phyloP scores from a whole-genome alignment of 1,139 yeast species.

The Pichia sp. region DNA sequence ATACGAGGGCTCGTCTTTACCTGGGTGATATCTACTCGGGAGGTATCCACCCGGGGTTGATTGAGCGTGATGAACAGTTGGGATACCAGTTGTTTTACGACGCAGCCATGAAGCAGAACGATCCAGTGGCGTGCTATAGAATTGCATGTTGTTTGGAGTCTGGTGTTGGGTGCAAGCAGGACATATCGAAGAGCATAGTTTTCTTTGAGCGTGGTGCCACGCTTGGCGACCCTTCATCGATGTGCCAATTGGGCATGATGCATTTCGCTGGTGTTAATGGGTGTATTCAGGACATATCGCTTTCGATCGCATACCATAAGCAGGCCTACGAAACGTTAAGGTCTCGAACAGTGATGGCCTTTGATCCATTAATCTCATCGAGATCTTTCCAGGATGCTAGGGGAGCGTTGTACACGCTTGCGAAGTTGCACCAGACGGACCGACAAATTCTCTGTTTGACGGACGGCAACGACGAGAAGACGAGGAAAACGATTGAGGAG shows the following conservation, averaged over 20 bases:
- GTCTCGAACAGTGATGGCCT: constrained; percentile 26
- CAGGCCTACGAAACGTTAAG: constrained; percentile 43
- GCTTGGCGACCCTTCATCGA: constrained; percentile 53
- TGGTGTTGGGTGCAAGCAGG: constrained; percentile 54
- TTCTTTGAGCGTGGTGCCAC: constrained; percentile 58
- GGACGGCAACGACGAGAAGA: constrained; percentile 27
- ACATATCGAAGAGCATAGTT: constrained; percentile 43
- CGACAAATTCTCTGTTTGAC: constrained; percentile 28
- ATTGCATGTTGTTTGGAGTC: constrained; percentile 66
- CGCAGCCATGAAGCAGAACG: constrained; percentile 50
- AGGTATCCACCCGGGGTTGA: constrained; percentile 44
- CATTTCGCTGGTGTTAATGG: constrained; percentile 47
- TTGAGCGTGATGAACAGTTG: constrained; percentile 51
- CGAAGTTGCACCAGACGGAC: constrained; percentile 35
- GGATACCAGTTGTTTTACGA: constrained; percentile 57
- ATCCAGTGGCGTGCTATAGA: constrained; percentile 58
- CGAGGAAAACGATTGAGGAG: constrained; percentile 31
- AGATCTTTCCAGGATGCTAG: constrained; percentile 33
- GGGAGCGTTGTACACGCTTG: constrained; percentile 33
- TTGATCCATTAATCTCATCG: constrained; percentile 31
- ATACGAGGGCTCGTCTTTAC: constrained; percentile 46
- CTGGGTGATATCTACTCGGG: constrained; percentile 61
- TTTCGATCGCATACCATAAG: constrained; percentile 54
- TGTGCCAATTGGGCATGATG: constrained; percentile 68
- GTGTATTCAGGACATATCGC: constrained; percentile 38